Base-by-base conservation (phyloP, 371 early-diverging fungal genomes). In the Apophysomyces variabilis region DNA sequence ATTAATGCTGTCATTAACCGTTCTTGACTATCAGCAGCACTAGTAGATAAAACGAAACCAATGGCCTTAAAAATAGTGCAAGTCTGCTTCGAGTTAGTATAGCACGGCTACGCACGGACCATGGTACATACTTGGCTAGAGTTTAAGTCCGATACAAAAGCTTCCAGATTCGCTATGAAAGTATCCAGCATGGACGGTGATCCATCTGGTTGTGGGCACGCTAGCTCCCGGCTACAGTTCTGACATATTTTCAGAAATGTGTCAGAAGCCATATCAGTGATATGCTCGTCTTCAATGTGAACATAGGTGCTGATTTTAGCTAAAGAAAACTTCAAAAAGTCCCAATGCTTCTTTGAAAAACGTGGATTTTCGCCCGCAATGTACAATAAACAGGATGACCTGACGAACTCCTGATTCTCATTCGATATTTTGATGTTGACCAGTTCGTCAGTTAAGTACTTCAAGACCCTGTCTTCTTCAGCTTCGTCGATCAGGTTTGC, bases 201-300 rank as follows among this genome's bases (percentile, higher is more conserved):
- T 73, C 94, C 96, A 44, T 87, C 89, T 1, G 85, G 80, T 70
- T 92, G 94, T 70, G 92, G 91, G 14, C 79, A 26, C 16, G 93
- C 86, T 82, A 98, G 93, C 69, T 97, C 95, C 18, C 90, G 87
- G 36, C 90, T 89, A 78, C 97, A 95, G 65, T 95, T 95, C 70
- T 95, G 92, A 9, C 94, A 85, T 66, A 99, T 96, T 70, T 95
- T 97, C 58, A 96, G 90, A 74, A 99, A 96, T 3, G 98, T 95
- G 78, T 99, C 98, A 75, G 99, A 99, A 5, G 99, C 99, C 99
- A 99, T 99, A 70, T 99, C 99, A 74, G 95, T 94, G 8, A 99
- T 93, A 75, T 97, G 96, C 74, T 94, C 94, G 72, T 98, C 95
- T 12, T 87, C 74, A 75, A 97, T 97, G 68, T 96, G 94, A 96